Base-by-base conservation (phyloP, 768 basidiomycete genomes). In the Hypholoma fasciculare region DNA sequence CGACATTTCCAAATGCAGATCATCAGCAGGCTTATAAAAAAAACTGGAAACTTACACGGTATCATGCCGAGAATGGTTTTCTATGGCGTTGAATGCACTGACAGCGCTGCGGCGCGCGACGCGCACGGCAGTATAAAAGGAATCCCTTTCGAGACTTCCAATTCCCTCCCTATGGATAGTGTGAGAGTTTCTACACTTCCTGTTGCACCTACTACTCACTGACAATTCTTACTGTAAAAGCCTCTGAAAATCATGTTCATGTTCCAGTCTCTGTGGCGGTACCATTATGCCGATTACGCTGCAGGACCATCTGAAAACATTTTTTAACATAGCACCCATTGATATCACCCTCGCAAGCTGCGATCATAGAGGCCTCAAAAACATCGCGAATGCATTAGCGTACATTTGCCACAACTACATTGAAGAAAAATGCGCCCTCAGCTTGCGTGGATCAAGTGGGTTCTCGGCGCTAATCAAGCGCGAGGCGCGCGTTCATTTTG, bases 301-400 rank as follows among this genome's bases (percentile, higher is more conserved):
- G 9, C 51, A 52, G 39, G 51, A 52, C 36, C 51, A 52, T 19
- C 51, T 52, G 36, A 37, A 52, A 13, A 52, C 51, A 3, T 40
- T 52, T 13, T 52, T 9, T 27, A 23, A 39, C 37, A 14, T 52
- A 12, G 26, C 39, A 11, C 39, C 40, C 9, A 20, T 16, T 8
- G 30, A 6, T n/a, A n/a, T n/a, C 49, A 14, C 49, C 14, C 36
- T 19, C 36, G 8, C 8, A 34, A 14, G 13, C 30, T 27, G 14
- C 26, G 16, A 20, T 13, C 19, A 51, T 14, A 36, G 19, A 7
- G 36, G 36, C 39, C 9, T 7, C 3, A 27, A 38, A n/a, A 20
- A 34, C 17, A 20, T 52, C 17, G 23, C 51, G 39, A 40, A 40
- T 12, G 26, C 11, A 2, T 20, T 52, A 12, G 14, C 3, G 19